phyloP scores from a whole-genome alignment of 2,329 filamentous ascomycete genomes.

The Shiraia bambusicola region DNA sequence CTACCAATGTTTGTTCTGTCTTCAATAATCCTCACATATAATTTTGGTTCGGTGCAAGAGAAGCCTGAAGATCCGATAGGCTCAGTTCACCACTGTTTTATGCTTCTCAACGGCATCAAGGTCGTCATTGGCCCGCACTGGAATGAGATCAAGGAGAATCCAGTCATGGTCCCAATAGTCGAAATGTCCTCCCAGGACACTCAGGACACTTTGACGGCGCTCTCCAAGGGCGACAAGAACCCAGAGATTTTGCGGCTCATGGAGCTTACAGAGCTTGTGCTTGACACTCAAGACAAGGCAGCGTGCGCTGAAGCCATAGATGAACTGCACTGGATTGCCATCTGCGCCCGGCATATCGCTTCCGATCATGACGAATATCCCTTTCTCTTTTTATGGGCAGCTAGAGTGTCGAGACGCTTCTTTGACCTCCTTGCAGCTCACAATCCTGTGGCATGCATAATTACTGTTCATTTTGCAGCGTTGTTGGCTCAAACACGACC shows the following conservation, averaged over 20 bases:
- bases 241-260: slow-evolving; percentile 25
- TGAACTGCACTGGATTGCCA: slow-evolving; percentile 23
- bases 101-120: slow-evolving; percentile 29
- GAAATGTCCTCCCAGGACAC: slow-evolving; percentile 12
- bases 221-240: slow-evolving; percentile 14
- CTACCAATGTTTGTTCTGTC: slow-evolving; percentile 36
- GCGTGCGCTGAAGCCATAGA: slow-evolving; percentile 26
- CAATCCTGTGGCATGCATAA: slow-evolving; percentile 32
- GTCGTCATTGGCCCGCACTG: slow-evolving; percentile 28
- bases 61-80: slow-evolving; percentile 31
- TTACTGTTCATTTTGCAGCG: slow-evolving; percentile 31
- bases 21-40: slow-evolving; percentile 30
- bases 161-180: slow-evolving; percentile 16
- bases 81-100: slow-evolving; percentile 33
- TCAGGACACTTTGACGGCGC: slow-evolving; percentile 13
- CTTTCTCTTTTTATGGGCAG: slow-evolving; percentile 30
- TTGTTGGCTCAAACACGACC: slow-evolving; percentile 23
- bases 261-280: slow-evolving; percentile 24
- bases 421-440: slow-evolving; percentile 27
- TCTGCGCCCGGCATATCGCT: slow-evolving; percentile 19
- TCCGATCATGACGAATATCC: slow-evolving; percentile 24
- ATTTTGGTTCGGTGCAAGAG: slow-evolving; percentile 31
- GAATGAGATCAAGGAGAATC: slow-evolving; percentile 21
- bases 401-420: slow-evolving; percentile 23
- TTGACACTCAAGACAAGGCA: slow-evolving; percentile 21